Evolutionary conservation across 305 asterid genomes (phyloP).

Genomic region (Fraxinus sp.): DNA sequence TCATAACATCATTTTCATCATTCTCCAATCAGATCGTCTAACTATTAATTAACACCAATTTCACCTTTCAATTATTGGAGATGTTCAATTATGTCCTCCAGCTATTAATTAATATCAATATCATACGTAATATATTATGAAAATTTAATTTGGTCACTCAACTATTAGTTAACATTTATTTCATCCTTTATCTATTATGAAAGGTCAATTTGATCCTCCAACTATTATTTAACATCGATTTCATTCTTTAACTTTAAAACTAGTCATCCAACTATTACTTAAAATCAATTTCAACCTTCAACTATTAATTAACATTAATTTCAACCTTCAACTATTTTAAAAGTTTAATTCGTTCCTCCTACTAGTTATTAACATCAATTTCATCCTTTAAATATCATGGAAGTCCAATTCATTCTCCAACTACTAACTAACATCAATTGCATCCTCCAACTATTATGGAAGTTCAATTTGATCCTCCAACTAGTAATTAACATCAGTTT

Average conservation of each 20-base stretch:
- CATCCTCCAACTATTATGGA: too few relatives aligned
- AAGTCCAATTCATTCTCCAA: too few relatives aligned
- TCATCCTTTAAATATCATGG: too few relatives aligned
- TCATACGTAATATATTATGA: not conserved
- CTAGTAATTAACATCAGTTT: not conserved
- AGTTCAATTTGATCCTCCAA: not conserved
- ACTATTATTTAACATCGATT: not conserved
- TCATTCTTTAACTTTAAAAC: not conserved
- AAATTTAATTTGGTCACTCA: not conserved
- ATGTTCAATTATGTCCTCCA: not conserved
- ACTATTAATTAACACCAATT: not conserved
- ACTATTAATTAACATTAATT: too few relatives aligned
- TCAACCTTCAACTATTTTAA: too few relatives aligned
- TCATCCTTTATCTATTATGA: not conserved
- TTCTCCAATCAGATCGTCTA: not conserved
- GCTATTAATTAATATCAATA: too few relatives aligned
- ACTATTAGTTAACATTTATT: not conserved
- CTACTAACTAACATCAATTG: not conserved
- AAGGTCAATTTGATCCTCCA: not conserved
- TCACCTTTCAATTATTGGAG: not conserved
- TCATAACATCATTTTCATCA: not conserved
- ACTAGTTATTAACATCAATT: not conserved
- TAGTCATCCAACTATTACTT: not conserved
- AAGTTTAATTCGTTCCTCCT: not conserved
- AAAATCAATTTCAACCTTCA: not conserved